These are phyloP conservation scores for Rhynchosporium agropyri DNA, from an alignment of 2,329 filamentous ascomycete species.

Conservation along the genomic window DNA sequence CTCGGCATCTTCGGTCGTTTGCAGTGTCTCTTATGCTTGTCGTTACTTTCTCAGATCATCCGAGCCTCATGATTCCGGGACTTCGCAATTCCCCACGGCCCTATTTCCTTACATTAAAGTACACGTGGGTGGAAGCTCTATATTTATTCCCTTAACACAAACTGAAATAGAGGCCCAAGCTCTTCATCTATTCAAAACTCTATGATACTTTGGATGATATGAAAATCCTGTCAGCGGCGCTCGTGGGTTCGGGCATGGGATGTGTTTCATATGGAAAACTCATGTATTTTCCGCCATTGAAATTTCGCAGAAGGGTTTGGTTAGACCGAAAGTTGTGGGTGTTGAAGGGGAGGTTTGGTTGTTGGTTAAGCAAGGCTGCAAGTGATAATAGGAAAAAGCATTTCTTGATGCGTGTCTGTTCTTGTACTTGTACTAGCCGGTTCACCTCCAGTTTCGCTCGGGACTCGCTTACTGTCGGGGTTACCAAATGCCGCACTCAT, in stretches of 20 bases:
- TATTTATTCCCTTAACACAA: constrained; percentile 33
- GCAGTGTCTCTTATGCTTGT: too few relatives aligned
- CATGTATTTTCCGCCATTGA: constrained; percentile 51
- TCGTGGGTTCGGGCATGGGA: constrained; percentile 50
- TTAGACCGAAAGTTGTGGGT: constrained; percentile 70
- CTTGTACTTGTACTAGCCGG: too few relatives aligned
- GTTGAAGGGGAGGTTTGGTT: constrained; percentile 49
- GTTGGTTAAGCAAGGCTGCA: constrained; percentile 23
- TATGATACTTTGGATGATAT: constrained; percentile 34
- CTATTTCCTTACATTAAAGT: constrained; percentile 43
- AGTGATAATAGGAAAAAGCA: constrained; percentile 18
- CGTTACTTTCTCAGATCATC: too few relatives aligned
- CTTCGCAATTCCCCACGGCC: too few relatives aligned
- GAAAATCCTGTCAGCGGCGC: constrained; percentile 46
- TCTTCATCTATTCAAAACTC: not conserved
- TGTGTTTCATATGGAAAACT: constrained; percentile 51
- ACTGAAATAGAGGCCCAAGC: not conserved
- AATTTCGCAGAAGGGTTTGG: constrained; percentile 48
- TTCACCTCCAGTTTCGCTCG: too few relatives aligned
- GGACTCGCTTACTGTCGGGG: too few relatives aligned
- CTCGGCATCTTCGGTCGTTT: too few relatives aligned
- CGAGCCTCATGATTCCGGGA: too few relatives aligned
- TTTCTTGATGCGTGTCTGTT: too few relatives aligned
- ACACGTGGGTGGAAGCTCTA: constrained; percentile 47
- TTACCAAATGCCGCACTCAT: too few relatives aligned